Conservation (phyloP, 768 basidiomycete species). For the Melanogaster broomeanus region DNA sequence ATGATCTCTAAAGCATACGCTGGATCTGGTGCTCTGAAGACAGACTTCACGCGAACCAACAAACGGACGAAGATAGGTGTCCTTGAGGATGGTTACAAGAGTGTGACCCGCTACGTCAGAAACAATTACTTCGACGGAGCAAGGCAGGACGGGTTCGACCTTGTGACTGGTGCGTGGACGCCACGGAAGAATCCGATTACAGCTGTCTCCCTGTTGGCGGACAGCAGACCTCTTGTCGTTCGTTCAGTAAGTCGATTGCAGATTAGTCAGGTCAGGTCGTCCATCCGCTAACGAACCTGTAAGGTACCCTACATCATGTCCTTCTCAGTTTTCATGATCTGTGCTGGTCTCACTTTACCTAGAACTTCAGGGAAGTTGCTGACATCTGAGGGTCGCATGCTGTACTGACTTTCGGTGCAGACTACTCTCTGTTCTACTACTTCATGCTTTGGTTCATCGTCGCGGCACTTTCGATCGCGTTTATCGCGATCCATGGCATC, state of each 20-base stretch:
- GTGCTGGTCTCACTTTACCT: slow-evolving; percentile 83
- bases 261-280: neutral
- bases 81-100: slow-evolving; percentile 86
- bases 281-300: slow-evolving; percentile 2
- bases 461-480: slow-evolving; percentile 59
- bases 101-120: slow-evolving; percentile 81
- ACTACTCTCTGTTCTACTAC: slow-evolving; percentile 84
- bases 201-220: slow-evolving; percentile 70
- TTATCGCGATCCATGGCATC: slow-evolving; percentile 84
- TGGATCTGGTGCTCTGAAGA: slow-evolving; percentile 94
- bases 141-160: slow-evolving; percentile 91
- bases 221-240: slow-evolving; percentile 78
- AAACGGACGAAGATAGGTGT: slow-evolving; percentile 79
- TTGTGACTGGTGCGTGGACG: slow-evolving; percentile 89
- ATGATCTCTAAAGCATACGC: slow-evolving; percentile 87
- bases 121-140: slow-evolving; percentile 98
- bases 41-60: slow-evolving; percentile 94
- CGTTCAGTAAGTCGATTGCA: slow-evolving; percentile 66
- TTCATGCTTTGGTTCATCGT: slow-evolving; percentile 79
- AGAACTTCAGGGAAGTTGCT: slow-evolving; percentile 74
- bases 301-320: slow-evolving; percentile 84
- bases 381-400: neutral
- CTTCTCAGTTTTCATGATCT: slow-evolving; percentile 87
- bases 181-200: slow-evolving; percentile 76
- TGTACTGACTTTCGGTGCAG: slow-evolving; percentile 39